Evolutionary conservation across 495 filamentous ascomycete genomes (phyloP).

Genomic region (Annulohypoxylon maeteangense): DNA sequence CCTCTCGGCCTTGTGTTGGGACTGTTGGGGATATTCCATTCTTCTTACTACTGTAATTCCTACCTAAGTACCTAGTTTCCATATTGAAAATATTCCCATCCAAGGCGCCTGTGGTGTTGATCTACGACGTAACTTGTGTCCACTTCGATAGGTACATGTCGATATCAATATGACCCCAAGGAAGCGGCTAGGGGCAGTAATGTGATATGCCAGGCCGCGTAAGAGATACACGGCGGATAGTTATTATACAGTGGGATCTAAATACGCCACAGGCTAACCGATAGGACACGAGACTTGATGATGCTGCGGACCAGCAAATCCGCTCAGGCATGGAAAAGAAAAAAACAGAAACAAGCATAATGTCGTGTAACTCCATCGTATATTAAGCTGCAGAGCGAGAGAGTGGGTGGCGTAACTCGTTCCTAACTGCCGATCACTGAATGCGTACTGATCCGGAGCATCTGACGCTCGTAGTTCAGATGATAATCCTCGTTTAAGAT

Average conservation of each 20-base stretch:
- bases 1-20: background rate
- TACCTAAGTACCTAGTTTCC: background rate
- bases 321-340: constrained; percentile 3
- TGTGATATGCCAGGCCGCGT: background rate
- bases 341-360: constrained; percentile 23
- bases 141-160: background rate
- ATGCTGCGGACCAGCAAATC: constrained; percentile 21
- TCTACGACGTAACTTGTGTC: background rate
- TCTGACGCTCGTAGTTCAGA: constrained; percentile 15
- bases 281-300: constrained; percentile 33
- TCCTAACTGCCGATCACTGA: constrained; percentile 35
- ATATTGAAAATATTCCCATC: background rate
- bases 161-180: background rate
- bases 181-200: constrained; percentile 1
- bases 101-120: background rate
- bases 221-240: background rate
- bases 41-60: background rate
- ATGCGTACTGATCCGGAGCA: constrained; percentile 12
- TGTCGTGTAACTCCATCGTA: constrained; percentile 26
- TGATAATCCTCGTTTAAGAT: constrained; percentile 24
- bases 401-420: constrained; percentile 28
- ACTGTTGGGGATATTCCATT: background rate
- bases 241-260: constrained; percentile 9
- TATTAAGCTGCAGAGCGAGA: constrained; percentile 21
- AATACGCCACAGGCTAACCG: constrained; percentile 14